phyloP scores from a whole-genome alignment of 371 early-diverging fungal species.

The Sporodiniella umbellata region DNA sequence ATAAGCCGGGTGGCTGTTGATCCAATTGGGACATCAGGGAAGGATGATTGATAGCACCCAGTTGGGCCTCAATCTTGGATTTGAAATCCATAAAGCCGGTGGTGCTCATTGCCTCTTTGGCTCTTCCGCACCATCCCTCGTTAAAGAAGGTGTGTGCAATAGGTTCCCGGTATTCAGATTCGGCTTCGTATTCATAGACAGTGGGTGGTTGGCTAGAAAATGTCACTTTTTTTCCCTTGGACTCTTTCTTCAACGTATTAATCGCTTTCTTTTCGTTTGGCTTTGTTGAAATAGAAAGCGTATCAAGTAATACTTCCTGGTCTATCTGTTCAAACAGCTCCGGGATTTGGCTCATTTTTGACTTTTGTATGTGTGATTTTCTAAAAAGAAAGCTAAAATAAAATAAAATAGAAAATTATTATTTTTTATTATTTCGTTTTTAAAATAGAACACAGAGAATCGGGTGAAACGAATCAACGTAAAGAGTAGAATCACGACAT shows the following conservation, averaged over 20 bases:
- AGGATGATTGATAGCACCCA: constrained; percentile 17
- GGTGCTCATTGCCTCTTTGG: constrained; percentile 14
- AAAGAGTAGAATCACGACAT: background rate
- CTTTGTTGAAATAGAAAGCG: too few species aligned
- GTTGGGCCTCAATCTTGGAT: constrained; percentile 19
- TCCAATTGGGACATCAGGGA: constrained; percentile 11
- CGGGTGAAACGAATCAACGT: background rate
- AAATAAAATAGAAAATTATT: too few species aligned
- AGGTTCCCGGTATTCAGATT: constrained; percentile 13
- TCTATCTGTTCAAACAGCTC: too few species aligned
- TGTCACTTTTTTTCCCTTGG: constrained; percentile 15
- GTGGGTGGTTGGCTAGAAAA: constrained; percentile 30
- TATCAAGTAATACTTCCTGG: too few species aligned
- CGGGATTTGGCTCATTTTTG: too few species aligned
- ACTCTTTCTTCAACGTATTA: background rate
- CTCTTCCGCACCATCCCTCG: constrained; percentile 27
- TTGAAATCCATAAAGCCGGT: constrained; percentile 21
- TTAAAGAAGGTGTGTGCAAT: constrained; percentile 5
- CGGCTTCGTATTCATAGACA: constrained; percentile 39
- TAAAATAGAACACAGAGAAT: background rate
- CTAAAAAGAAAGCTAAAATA: too few species aligned
- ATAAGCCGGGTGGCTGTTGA: background rate
- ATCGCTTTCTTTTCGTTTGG: too few species aligned
- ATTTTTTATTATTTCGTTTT: too few species aligned
- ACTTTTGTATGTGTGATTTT: too few species aligned